Conservation (phyloP, 352 stramenopile species). For the Thraustochytrium sp. region DNA sequence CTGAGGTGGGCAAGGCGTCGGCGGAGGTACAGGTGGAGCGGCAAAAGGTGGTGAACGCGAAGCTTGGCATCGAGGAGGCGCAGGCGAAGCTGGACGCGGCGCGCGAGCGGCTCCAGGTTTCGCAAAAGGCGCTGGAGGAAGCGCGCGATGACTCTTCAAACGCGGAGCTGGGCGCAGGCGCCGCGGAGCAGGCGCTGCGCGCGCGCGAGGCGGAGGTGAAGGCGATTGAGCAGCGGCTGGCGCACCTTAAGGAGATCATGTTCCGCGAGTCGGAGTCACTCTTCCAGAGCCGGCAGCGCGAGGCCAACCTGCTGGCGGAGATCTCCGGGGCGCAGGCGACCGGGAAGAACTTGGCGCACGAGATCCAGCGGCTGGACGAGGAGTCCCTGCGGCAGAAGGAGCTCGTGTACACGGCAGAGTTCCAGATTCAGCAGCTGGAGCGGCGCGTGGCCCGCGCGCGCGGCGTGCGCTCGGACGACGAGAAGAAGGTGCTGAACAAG, state of each 20-base stretch:
- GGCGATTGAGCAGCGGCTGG: conserved; percentile 57
- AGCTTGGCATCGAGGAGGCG: conserved; percentile 65
- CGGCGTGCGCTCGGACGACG: conserved; percentile 83
- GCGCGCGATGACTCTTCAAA: conserved; percentile 49
- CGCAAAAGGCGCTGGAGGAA: conserved; percentile 56
- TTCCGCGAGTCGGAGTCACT: conserved; percentile 82
- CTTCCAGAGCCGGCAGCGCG: conserved; percentile 72
- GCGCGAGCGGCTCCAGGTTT: conserved; percentile 60
- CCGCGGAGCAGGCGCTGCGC: conserved; percentile 64
- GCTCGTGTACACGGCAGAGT: conserved; percentile 90
- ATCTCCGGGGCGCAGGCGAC: conserved; percentile 80
- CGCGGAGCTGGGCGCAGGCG: conserved; percentile 69
- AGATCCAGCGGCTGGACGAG: conserved; percentile 80
- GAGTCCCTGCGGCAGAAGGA: conserved; percentile 82
- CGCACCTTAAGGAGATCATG: conserved; percentile 79
- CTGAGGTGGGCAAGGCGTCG: conserved; percentile 75
- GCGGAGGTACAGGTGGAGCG: conserved; percentile 70
- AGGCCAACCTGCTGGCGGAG: conserved; percentile 77
- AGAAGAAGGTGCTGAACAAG: conserved; percentile 82
- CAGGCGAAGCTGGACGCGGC: conserved; percentile 66
- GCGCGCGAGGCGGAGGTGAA: conserved; percentile 56
- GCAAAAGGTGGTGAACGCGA: conserved; percentile 65
- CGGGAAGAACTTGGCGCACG: conserved; percentile 74
- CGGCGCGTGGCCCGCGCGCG: conserved; percentile 83
- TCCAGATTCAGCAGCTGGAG: conserved; percentile 94